These are phyloP conservation scores for Termitomyces sp. DNA, from an alignment of 768 basidiomycete species.

Conservation along the genomic window DNA sequence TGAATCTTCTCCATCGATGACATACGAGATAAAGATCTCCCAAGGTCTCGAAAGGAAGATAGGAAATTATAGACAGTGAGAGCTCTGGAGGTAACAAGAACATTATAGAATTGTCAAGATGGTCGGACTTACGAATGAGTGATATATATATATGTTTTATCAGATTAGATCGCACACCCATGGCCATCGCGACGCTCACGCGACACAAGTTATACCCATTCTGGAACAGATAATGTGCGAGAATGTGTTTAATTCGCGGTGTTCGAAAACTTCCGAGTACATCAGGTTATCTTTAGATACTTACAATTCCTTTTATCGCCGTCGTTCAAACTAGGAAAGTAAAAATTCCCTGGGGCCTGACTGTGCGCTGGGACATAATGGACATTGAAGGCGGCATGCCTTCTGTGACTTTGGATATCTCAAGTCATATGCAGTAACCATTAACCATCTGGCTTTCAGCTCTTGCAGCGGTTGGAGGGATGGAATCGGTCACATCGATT, in stretches of 20 bases:
- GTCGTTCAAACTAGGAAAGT: too few species aligned
- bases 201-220: too few species aligned
- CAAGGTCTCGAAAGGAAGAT: conserved; percentile 43
- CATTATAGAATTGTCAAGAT: conserved; percentile 16
- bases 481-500: neutral
- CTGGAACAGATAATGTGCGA: neutral
- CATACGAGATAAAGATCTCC: conserved; percentile 29
- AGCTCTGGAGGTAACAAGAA: conserved; percentile 56
- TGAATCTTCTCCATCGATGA: conserved; percentile 41
- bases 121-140: neutral
- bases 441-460: neutral
- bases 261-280: neutral
- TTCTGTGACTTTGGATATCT: neutral
- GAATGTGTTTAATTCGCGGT: neutral
- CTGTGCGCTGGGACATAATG: too few species aligned
- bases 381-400: too few species aligned
- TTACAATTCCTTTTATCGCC: too few species aligned
- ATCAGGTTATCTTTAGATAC: too few species aligned
- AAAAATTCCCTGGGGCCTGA: too few species aligned
- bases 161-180: neutral
- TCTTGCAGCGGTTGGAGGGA: neutral
- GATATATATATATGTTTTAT: neutral
- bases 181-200: too few species aligned
- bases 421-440: neutral
- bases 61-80: conserved; percentile 39